These are phyloP conservation scores for Trichomonascaceae sp. DNA, from an alignment of 1,139 yeast species.

Conservation along the genomic window DNA sequence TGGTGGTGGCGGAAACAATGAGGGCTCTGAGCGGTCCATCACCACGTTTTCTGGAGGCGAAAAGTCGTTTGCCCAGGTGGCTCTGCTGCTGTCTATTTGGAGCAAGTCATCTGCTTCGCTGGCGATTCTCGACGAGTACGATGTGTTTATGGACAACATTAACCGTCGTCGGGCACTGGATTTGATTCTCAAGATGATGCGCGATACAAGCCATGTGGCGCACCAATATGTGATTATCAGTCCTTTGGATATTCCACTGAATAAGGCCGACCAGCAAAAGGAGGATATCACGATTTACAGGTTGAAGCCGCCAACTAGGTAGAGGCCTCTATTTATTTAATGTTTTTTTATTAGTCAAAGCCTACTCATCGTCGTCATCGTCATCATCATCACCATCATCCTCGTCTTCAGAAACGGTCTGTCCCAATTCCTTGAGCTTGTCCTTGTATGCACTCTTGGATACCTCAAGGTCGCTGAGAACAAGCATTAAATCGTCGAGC, in stretches of 20 bases:
- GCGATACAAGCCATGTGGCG: conserved; percentile 39
- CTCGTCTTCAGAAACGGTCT: conserved; percentile 31
- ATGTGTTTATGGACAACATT: conserved; percentile 94
- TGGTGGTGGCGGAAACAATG: too few species aligned
- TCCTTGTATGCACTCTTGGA: conserved; percentile 46
- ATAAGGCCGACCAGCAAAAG: conserved; percentile 51
- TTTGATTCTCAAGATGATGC: conserved; percentile 56
- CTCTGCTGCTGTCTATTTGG: conserved; percentile 85
- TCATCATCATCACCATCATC: conserved; percentile 42
- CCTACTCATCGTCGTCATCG: conserved; percentile 29
- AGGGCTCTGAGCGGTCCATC: conserved; percentile 48
- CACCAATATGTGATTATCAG: conserved; percentile 81
- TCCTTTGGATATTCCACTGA: conserved; percentile 69
- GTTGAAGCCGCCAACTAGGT: conserved; percentile 39
- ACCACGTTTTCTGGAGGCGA: conserved; percentile 94
- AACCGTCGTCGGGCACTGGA: conserved; percentile 72
- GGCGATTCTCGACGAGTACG: conserved; percentile 91
- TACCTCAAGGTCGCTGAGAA: conserved; percentile 66
- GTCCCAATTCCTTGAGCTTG: conserved; percentile 36
- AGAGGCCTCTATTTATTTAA: background rate
- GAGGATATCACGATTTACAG: conserved; percentile 57
- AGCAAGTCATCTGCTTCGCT: conserved; percentile 76
- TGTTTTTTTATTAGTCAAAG: background rate
- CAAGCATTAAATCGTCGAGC: conserved; percentile 60
- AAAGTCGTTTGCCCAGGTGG: conserved; percentile 85